Conservation (phyloP, 176 grass and related monocot genomes). For the Avena sativa region DNA sequence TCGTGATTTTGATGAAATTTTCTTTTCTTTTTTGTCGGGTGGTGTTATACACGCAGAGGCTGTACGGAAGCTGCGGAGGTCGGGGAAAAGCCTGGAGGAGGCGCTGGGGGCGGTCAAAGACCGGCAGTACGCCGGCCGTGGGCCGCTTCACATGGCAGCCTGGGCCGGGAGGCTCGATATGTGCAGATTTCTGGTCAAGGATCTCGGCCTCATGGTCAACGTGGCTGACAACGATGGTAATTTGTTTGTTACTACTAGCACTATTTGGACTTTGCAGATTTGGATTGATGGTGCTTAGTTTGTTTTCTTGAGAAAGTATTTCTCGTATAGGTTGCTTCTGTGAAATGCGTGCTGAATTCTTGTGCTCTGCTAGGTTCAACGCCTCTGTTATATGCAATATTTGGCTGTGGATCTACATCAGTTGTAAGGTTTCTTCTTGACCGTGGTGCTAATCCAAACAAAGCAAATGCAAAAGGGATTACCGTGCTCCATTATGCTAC, state of each 20-base stretch:
- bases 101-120: background rate
- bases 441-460: no score
- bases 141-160: conserved; percentile 29
- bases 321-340: background rate
- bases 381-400: no score
- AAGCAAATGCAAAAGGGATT: no score
- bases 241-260: background rate
- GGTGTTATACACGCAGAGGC: background rate
- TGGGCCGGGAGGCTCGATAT: background rate
- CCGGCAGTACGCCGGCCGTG: background rate
- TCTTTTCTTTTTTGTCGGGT: no score
- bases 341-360: background rate
- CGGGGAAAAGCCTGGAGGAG: conserved; percentile 6
- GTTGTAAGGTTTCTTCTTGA: no score
- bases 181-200: conserved; percentile 15
- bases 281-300: background rate
- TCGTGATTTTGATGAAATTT: background rate
- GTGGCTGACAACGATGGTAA: background rate
- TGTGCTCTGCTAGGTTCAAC: no score
- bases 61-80: background rate
- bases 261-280: background rate
- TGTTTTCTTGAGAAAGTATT: no score
- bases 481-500: no score
- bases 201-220: background rate
- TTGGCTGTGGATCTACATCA: no score